A percentile compares a stretch with the other conserved stretches of the same genome.
phyloP scores from a whole-genome alignment of 768 basidiomycete species.

The Tricholoma sp. region DNA sequence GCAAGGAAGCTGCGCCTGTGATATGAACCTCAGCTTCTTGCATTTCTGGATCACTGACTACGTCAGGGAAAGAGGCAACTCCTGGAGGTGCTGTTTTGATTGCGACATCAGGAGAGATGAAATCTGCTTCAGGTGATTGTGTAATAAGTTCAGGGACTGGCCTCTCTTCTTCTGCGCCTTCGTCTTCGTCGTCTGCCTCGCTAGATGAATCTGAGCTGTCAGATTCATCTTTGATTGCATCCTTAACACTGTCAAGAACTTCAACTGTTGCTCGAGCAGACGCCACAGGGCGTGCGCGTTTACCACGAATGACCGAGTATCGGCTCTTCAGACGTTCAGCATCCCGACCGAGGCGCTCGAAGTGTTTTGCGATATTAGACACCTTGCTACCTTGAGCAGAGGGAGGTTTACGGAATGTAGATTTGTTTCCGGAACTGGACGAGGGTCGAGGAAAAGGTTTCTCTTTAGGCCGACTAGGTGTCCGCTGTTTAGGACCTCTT shows the following conservation, averaged over 20 bases:
- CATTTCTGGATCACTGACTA: slow-evolving; percentile 7
- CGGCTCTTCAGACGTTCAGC: slow-evolving; percentile 70
- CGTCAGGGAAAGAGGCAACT: slow-evolving; percentile 8
- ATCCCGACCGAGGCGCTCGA: slow-evolving; percentile 78
- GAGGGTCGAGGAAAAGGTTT: slow-evolving; percentile 40
- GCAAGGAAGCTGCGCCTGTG: slow-evolving; percentile 34
- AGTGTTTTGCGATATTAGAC: slow-evolving; percentile 84
- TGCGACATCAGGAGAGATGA: slow-evolving; percentile 16
- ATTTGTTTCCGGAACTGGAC: slow-evolving; percentile 38
- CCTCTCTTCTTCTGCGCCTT: slow-evolving; percentile 41
- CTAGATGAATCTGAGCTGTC: slow-evolving; percentile 64
- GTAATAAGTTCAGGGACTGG: slow-evolving; percentile 20
- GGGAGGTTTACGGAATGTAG: slow-evolving; percentile 50
- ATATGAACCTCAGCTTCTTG: slow-evolving; percentile 16
- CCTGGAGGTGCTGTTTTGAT: slow-evolving; percentile 21
- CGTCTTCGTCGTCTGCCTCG: slow-evolving; percentile 53
- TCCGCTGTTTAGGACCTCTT: slow-evolving; percentile 34
- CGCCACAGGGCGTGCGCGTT: slow-evolving; percentile 85
- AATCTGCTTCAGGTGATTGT: slow-evolving; percentile 21
- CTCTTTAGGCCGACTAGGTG: slow-evolving; percentile 34
- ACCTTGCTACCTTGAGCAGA: slow-evolving; percentile 62
- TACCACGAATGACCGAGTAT: slow-evolving; percentile 83
- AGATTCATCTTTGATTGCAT: slow-evolving; percentile 83
- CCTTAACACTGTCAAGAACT: slow-evolving; percentile 83
- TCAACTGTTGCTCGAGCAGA: slow-evolving; percentile 85